These are phyloP conservation scores for Cicer yamashitae DNA, from an alignment of 306 rosid species.

Conservation along the genomic window DNA sequence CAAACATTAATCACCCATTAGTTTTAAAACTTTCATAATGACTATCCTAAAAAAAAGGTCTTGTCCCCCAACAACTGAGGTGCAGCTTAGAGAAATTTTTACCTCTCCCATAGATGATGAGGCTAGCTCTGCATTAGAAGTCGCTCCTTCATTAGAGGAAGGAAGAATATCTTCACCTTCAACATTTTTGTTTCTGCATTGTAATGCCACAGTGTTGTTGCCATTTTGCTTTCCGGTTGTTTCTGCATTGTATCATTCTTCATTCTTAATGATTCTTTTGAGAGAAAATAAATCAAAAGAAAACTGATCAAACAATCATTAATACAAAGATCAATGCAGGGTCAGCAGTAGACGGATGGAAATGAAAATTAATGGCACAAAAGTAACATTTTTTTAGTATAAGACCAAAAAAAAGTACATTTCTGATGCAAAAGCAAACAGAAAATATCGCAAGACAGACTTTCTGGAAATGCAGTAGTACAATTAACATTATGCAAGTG, in stretches of 20 bases:
- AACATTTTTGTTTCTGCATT: constrained; percentile 44
- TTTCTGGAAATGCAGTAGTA: constrained; percentile 30
- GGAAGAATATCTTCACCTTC: constrained; percentile 44
- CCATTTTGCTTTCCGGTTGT: constrained; percentile 46
- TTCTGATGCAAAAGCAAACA: constrained; percentile 28
- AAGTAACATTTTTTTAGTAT: constrained; percentile 9
- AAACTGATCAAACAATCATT: constrained; percentile 34
- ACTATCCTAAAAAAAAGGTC: constrained; percentile 59
- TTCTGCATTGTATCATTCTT: constrained; percentile 38
- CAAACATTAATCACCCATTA: constrained; percentile 69
- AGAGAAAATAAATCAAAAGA: constrained; percentile 46
- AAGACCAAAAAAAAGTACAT: constrained; percentile 3
- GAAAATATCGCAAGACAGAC: background rate
- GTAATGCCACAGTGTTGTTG: constrained; percentile 47
- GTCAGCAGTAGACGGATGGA: constrained; percentile 30
- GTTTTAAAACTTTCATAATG: constrained; percentile 62
- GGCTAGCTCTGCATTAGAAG: constrained; percentile 61
- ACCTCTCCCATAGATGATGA: constrained; percentile 74
- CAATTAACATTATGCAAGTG: constrained; percentile 15
- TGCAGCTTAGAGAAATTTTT: constrained; percentile 69
- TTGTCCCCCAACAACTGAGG: constrained; percentile 56
- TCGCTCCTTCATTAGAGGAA: constrained; percentile 50
- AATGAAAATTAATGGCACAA: constrained; percentile 9
- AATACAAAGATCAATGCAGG: constrained; percentile 18
- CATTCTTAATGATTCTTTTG: constrained; percentile 52